Base-by-base conservation (phyloP, 2,329 filamentous ascomycete species). In the Fusarium chlamydosporum region DNA sequence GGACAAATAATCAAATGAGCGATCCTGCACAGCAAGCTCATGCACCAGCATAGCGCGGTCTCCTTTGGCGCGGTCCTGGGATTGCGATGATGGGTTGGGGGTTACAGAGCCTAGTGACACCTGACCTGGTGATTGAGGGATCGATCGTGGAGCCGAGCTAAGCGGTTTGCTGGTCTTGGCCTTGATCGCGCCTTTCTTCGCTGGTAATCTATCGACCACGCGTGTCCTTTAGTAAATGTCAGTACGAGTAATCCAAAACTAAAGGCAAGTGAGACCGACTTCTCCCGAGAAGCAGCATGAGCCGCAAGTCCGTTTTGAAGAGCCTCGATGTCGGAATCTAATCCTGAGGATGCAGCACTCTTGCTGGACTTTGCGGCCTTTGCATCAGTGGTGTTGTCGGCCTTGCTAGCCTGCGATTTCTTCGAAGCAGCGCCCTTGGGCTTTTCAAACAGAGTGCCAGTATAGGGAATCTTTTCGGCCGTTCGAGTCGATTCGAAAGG, bases 1-100 rank as follows among this genome's bases (percentile, higher is more conserved):
- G 55, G 79, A 76, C 4, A 91, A 76, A 52, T 85, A 81, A 9
- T 84, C 81, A 20, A 83, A 83, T 1, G 83, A 76, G 67, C 83
- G 82, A 15, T 88, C 84, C 60, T 82, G 79, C 8, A 85, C 82
- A 33, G 88, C 88, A 20, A 91, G 78, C 68, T 89, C 85, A 74
- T 91, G 88, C 29, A 91, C 86, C 20, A 91, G 79, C 26, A 84
- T 80, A 57, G 77, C 80, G 72, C 83, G 81, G 63, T 83, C 82
- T 52, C 84, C 85, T 75, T 87, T 88, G 40, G 84, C 83, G 69
- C 84, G 81, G 71, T 87, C 84, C 35, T 84, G 74, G 33, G 83
- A 77, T 63, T 88, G 83, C 1, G 85, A 84, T 18, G 85, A 80
- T 12, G 83, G 79, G 11, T 81, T 81, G 3, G 85, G 82, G 6